Evolutionary conservation across 73 alveolate species (phyloP), one percentile per base, ranked within the genome.

Genomic region (Paraurostyla sp.): DNA sequence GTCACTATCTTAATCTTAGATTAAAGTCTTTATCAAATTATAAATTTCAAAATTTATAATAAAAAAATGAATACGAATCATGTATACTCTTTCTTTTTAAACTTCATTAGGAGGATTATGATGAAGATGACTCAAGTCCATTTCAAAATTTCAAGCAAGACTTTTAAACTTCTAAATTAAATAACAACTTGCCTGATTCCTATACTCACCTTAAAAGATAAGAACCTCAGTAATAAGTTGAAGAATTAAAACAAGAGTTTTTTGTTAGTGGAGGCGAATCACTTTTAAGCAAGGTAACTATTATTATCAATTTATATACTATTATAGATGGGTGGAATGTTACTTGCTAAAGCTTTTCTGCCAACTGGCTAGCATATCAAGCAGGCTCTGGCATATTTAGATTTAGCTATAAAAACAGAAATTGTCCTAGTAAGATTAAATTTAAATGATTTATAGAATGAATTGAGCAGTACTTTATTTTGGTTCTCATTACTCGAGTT

Each of bases 401-500:
- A 78, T 27, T 49, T 78, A 40, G 89, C 89, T 6, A 30, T 78
- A 4, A 78, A 78, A 52, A 35, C 69, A 7, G 89, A 78, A 78
- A 16, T 78, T 9, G 76, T 49, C 6, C 45, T 78, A 3, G 89
- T 78, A 78, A 78, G 78, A 2, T 22, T 46, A 27, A 15, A 20
- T 40, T 49, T n/a, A 27, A 43, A 20, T 13, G 60, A 7, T 15
- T 2, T 75, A 22, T 78, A 78, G 89, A 36, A 49, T 32, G 89
- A 78, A 11, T 36, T 78, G n/a, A 11, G 45, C 2, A 43, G 45
- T 20, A 32, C 78, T 32, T 36, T 78, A 3, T 78, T 78, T 36
- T 78, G 89, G 89, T 20, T 49, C 30, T 78, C 89, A 3, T 20
- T 78, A 4, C 25, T 78, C 0, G 89, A 78, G 29, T 15, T 32